Evolutionary conservation across 2,329 filamentous ascomycete species (phyloP).

Genomic region (Penicillium expansum): DNA sequence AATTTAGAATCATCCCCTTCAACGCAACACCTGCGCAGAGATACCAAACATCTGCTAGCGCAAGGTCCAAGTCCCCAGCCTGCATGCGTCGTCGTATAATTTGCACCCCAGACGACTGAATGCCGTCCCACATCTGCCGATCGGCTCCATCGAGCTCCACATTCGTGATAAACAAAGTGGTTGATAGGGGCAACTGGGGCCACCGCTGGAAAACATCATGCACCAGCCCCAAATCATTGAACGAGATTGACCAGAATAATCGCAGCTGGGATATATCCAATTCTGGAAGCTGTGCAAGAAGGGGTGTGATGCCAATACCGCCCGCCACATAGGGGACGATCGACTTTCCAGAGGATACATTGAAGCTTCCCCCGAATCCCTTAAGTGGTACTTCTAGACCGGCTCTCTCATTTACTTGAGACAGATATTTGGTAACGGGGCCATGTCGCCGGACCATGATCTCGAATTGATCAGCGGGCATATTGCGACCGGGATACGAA

Average conservation of each 20-base stretch:
- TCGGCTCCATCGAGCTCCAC: slow-evolving; percentile 33
- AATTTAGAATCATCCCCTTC: slow-evolving; percentile 50
- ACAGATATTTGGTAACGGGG: slow-evolving; percentile 62
- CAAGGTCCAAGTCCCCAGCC: slow-evolving; percentile 46
- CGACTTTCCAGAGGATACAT: slow-evolving; percentile 36
- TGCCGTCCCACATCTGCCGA: slow-evolving; percentile 44
- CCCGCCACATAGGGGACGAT: slow-evolving; percentile 66
- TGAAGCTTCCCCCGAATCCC: slow-evolving; percentile 70
- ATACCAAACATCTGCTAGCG: slow-evolving; percentile 53
- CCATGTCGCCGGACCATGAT: slow-evolving; percentile 1
- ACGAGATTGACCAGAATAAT: slow-evolving; percentile 67
- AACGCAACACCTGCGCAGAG: slow-evolving; percentile 56
- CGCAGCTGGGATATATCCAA: slow-evolving; percentile 50
- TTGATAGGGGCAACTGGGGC: slow-evolving; percentile 51
- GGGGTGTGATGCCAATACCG: slow-evolving; percentile 79
- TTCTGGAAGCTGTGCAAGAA: slow-evolving; percentile 54
- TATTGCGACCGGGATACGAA: slow-evolving; percentile 49
- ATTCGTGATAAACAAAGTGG: slow-evolving; percentile 66
- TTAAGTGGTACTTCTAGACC: slow-evolving; percentile 64
- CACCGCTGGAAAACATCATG: slow-evolving; percentile 55
- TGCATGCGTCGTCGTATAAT: slow-evolving; percentile 44
- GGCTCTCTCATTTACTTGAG: slow-evolving; percentile 53
- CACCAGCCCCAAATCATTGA: slow-evolving; percentile 60
- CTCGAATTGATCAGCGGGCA: slow-evolving; percentile 35
- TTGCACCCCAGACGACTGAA: neutral